Percentiles rank a stretch among this genome's conserved stretches.
These are phyloP conservation scores for Hymenoscyphus albidus DNA, from an alignment of 2,329 filamentous ascomycete genomes.

Conservation along the genomic window DNA sequence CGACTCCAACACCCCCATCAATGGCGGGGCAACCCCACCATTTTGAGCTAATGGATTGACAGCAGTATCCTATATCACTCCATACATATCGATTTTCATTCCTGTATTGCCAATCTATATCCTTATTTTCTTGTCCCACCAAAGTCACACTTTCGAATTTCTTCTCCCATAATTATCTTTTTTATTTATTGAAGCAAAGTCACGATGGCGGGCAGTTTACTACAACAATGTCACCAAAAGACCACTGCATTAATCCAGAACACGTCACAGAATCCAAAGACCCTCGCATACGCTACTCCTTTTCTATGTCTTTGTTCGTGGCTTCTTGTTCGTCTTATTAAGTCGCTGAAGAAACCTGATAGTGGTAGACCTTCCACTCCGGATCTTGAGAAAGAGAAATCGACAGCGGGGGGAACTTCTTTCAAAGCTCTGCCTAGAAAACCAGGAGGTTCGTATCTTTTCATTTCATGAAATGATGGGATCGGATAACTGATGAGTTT, in stretches of 20 bases:
- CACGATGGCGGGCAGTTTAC: background rate
- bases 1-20: background rate
- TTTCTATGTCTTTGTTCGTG: constrained; percentile 21
- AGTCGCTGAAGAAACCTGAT: constrained; percentile 25
- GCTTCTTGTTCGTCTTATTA: constrained; percentile 23
- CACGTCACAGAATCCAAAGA: constrained; percentile 18
- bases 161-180: background rate
- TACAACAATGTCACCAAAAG: constrained; percentile 11
- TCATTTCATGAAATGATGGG: background rate
- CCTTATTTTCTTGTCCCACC: background rate
- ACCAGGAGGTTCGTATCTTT: constrained; percentile 28
- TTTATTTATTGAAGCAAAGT: background rate
- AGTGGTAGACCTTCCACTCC: constrained; percentile 24
- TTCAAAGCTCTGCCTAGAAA: constrained; percentile 31
- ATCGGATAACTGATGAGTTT: background rate
- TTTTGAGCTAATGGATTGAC: constrained; percentile 3
- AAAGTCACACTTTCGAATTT: background rate
- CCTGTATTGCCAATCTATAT: background rate
- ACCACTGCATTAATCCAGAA: constrained; percentile 13
- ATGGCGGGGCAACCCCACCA: constrained; percentile 4
- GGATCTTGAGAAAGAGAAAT: constrained; percentile 28
- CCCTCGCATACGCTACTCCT: constrained; percentile 21
- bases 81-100: background rate
- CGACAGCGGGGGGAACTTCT: constrained; percentile 18
- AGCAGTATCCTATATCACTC: background rate